Conservation (phyloP, 805 yeast genomes). For the Candida jianshihensis region DNA sequence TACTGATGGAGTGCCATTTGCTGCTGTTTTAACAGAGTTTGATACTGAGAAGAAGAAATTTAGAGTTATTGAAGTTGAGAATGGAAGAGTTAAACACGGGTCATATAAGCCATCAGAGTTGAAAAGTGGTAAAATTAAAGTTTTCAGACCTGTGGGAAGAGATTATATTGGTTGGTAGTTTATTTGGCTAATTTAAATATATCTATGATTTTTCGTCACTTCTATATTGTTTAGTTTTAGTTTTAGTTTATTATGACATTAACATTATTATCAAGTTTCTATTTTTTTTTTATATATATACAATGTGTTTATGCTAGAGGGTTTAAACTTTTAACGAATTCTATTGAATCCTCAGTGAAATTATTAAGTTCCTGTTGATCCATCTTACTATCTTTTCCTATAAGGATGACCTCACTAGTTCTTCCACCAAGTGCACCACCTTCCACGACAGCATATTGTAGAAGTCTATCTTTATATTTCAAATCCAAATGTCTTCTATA, state of each 20-base stretch:
- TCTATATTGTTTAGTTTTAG: no score
- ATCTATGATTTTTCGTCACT: no score
- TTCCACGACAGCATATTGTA: conserved; percentile 42
- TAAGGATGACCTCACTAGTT: conserved; percentile 40
- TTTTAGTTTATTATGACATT: no score
- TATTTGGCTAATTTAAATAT: no score
- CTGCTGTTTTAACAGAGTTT: conserved; percentile 62
- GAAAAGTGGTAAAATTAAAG: conserved; percentile 71
- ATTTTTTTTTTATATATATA: neutral
- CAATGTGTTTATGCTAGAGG: no score
- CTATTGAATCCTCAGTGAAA: conserved; percentile 13
- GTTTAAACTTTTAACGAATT: conserved; percentile 13
- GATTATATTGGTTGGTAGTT: conserved; percentile 64
- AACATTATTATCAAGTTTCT: no score
- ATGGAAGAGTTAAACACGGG: conserved; percentile 49
- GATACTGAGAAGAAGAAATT: conserved; percentile 68
- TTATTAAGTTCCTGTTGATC: conserved; percentile 9
- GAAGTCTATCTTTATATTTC: conserved; percentile 24
- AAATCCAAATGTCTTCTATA: conserved; percentile 41
- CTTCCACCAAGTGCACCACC: conserved; percentile 58
- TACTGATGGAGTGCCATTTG: conserved; percentile 41
- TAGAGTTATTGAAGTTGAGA: conserved; percentile 54
- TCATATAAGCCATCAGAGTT: conserved; percentile 66
- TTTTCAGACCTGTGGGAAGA: conserved; percentile 73
- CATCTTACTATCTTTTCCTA: conserved; percentile 26